Evolutionary conservation across 1,284 basidiomycete genomes (phyloP).

Genomic region (Ceratorhiza oryzae-sativae): DNA sequence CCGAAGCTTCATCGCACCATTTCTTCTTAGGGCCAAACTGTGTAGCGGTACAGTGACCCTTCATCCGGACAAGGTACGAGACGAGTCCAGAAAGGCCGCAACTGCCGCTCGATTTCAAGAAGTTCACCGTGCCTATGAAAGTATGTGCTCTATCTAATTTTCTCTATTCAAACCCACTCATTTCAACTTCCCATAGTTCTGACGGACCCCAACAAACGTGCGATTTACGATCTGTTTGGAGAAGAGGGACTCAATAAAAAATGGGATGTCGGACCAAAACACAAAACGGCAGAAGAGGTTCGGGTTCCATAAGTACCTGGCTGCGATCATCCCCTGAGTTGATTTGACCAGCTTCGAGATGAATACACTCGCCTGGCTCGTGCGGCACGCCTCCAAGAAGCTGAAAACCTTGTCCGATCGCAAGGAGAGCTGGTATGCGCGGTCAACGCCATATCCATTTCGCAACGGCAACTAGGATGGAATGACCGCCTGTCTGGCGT

Average conservation of each 20-base stretch:
- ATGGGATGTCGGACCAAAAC: conserved; percentile 51
- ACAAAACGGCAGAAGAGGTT: conserved; percentile 63
- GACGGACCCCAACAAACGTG: conserved; percentile 75
- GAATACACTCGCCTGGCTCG: conserved; percentile 56
- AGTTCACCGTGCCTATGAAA: conserved; percentile 80
- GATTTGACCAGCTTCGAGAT: conserved; percentile 53
- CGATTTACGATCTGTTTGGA: conserved; percentile 81
- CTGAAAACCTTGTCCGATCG: conserved; percentile 58
- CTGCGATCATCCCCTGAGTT: conserved; percentile 16
- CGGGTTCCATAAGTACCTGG: conserved; percentile 40
- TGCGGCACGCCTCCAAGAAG: conserved; percentile 56
- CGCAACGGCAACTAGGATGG: conserved; percentile 44
- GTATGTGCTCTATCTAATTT: conserved; percentile 51
- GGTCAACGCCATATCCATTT: conserved; percentile 60
- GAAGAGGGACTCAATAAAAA: conserved; percentile 58
- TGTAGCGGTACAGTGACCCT: conserved; percentile 60
- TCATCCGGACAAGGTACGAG: conserved; percentile 84
- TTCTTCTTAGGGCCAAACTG: conserved; percentile 4
- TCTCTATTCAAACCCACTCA: conserved; percentile 29
- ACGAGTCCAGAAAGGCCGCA: conserved; percentile 61
- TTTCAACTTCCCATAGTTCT: conserved; percentile 65
- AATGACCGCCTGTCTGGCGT: conserved; percentile 1
- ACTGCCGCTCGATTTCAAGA: conserved; percentile 74
- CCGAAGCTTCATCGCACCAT: background rate
- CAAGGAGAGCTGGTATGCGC: conserved; percentile 57